Base-by-base conservation (phyloP, 2,329 filamentous ascomycete genomes). In the Fusarium piperis region DNA sequence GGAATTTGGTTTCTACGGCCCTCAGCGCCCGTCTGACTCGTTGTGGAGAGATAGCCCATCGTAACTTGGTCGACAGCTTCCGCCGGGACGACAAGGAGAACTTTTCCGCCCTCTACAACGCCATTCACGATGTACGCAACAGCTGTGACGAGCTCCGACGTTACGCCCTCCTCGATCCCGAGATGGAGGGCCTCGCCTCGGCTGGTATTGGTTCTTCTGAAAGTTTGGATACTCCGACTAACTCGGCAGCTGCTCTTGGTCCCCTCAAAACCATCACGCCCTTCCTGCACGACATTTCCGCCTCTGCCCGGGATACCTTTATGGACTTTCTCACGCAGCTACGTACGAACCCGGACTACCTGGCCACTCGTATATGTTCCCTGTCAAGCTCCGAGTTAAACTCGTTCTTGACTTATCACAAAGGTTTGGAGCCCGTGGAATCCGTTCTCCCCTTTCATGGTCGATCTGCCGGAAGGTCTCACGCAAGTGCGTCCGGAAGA, bases 301-400 rank as follows among this genome's bases (percentile, higher is more conserved):
- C 89, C 63, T 90, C 92, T 69, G 90, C 94, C 62, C 87, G 93
- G 78, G 90, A 94, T 68, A 90, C 91, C 46, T 89, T 98, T 65
- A 80, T 98, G 65, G 89, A 90, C 69, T 95, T 98, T 78, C 83
- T 98, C 75, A 91, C 90, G 55, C 90, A 94, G 81, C 88, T 98
- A 70, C 91, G 95, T 75, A 94, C 92, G 70, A 95, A 97, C 79
- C 91, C 94, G 38, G 91, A 95, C 77, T 98, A 97, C 81, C 81
- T 99, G 80, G 94, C 95, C 77, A 91, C 93, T 71, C 90, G 95
- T 72, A 88, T 99, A 72, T 91, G 90, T 79, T 90, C 89, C 76
- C 85, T 99, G 73, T 91, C 91, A 62, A 89, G 91, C 65, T 84
- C 90, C 68, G 95, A 98, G 81, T 87, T 98, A 60, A 89, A 91